Conservation (phyloP, 1,139 yeast genomes). For the Protomyces inundatus region DNA sequence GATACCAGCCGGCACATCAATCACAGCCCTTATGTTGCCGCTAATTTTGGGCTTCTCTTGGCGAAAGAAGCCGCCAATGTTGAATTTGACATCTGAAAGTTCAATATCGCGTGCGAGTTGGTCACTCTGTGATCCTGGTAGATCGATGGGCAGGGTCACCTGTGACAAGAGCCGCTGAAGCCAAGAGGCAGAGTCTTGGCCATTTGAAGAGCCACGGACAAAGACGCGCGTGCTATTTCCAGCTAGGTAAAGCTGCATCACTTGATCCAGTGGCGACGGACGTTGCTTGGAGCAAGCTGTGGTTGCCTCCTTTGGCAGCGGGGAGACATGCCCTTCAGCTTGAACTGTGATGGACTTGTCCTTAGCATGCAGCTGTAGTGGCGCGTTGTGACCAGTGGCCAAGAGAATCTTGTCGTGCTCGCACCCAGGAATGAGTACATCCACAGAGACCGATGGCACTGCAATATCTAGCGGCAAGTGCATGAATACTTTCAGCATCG, state of each 20-base stretch:
- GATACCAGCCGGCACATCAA: conserved; percentile 12
- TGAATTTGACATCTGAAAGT: conserved; percentile 21
- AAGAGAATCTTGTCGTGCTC: neutral
- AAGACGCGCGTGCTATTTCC: conserved; percentile 12
- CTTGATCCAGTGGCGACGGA: conserved; percentile 7
- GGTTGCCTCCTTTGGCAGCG: conserved; percentile 2
- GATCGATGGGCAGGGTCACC: conserved; percentile 2
- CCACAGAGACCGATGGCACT: neutral
- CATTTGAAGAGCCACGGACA: neutral
- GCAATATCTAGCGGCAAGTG: neutral
- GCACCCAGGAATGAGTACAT: conserved; percentile 9
- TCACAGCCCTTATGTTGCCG: conserved; percentile 12
- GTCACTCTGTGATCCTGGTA: conserved; percentile 13
- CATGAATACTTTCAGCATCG: neutral
- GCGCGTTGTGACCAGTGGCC: conserved; percentile 4
- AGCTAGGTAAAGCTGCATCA: conserved; percentile 13
- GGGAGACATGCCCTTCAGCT: neutral
- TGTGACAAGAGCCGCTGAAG: neutral
- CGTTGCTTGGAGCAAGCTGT: neutral
- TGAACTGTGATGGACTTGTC: neutral
- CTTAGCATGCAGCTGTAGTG: neutral
- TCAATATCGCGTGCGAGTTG: conserved; percentile 19
- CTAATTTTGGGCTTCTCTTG: conserved; percentile 22
- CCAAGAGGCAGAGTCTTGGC: neutral
- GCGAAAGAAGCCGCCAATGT: conserved; percentile 8